Percentiles rank a stretch among this genome's conserved stretches.
These are phyloP conservation scores for Aspergillus panamensis DNA, from an alignment of 495 filamentous ascomycete species.

Conservation along the genomic window DNA sequence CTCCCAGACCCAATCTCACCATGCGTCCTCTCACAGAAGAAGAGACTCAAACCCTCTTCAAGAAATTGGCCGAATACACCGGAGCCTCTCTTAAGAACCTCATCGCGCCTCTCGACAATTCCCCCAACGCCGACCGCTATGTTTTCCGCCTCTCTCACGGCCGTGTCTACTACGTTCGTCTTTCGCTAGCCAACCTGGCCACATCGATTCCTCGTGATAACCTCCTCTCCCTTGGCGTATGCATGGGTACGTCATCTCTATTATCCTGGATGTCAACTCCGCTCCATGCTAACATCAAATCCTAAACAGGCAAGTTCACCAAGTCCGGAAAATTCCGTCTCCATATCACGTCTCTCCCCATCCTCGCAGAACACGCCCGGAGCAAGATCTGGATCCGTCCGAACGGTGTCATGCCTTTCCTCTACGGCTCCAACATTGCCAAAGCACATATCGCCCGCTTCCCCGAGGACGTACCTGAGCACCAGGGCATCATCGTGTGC, in stretches of 20 bases:
- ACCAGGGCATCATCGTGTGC: slow-evolving; percentile 41
- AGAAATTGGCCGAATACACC: slow-evolving; percentile 81
- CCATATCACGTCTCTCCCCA: slow-evolving; percentile 55
- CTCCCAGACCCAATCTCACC: background rate
- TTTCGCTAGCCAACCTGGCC: slow-evolving; percentile 86
- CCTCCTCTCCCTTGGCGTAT: slow-evolving; percentile 81
- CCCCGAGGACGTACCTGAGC: slow-evolving; percentile 70
- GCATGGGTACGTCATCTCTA: slow-evolving; percentile 38
- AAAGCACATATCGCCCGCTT: slow-evolving; percentile 90
- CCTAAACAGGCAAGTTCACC: slow-evolving; percentile 67
- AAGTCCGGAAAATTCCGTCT: slow-evolving; percentile 77
- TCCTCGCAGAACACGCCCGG: slow-evolving; percentile 82
- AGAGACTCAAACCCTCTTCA: slow-evolving; percentile 71
- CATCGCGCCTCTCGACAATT: slow-evolving; percentile 66
- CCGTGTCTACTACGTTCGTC: slow-evolving; percentile 84
- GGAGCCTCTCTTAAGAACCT: slow-evolving; percentile 74
- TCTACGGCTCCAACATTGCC: slow-evolving; percentile 85
- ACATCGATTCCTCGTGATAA: slow-evolving; percentile 73
- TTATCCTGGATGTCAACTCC: too few species aligned
- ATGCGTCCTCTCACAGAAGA: slow-evolving; percentile 75
- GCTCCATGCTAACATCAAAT: background rate
- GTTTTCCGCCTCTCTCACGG: slow-evolving; percentile 79
- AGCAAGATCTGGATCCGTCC: slow-evolving; percentile 94
- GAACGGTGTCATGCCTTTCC: slow-evolving; percentile 90
- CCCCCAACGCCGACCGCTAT: slow-evolving; percentile 56